A percentile compares a stretch with the other conserved stretches of the same genome.
Evolutionary conservation across 345 rosid species (phyloP).

Genomic region (Euphorbia lathyris): DNA sequence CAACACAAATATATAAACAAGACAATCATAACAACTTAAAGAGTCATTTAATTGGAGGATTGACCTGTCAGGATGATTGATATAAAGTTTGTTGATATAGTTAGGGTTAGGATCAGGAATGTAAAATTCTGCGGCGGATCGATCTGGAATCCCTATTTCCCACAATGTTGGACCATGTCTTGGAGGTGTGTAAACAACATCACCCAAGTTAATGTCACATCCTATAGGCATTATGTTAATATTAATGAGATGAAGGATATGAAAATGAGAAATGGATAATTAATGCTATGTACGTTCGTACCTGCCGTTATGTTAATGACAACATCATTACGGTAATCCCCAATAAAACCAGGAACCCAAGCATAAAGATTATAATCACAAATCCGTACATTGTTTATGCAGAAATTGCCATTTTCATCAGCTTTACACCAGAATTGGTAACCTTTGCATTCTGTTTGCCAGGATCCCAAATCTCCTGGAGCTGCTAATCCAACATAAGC

Average conservation of each 20-base stretch:
- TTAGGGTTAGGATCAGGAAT: conserved; percentile 76
- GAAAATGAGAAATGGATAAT: too few relatives aligned
- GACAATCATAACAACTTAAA: neutral
- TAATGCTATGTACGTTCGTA: conserved; percentile 12
- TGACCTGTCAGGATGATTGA: conserved; percentile 70
- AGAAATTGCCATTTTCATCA: conserved; percentile 57
- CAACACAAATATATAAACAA: neutral
- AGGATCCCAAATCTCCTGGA: conserved; percentile 73
- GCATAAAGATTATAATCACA: conserved; percentile 71
- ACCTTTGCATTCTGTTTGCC: conserved; percentile 87
- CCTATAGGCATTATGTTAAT: conserved; percentile 34
- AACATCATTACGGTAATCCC: conserved; percentile 57
- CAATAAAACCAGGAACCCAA: conserved; percentile 80
- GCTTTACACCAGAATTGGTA: conserved; percentile 86
- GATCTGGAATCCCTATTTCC: conserved; percentile 92
- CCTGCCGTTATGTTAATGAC: conserved; percentile 52
- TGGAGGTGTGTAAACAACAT: conserved; percentile 66
- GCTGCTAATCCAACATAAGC: conserved; percentile 79
- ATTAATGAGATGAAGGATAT: neutral
- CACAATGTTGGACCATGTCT: conserved; percentile 86
- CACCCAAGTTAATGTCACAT: conserved; percentile 49
- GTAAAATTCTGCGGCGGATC: conserved; percentile 74
- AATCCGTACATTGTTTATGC: conserved; percentile 37
- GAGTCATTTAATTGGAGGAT: neutral
- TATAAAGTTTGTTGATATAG: conserved; percentile 52